Evolutionary conservation across 306 rosid genomes (phyloP).

Genomic region (Acacia acuminata): DNA sequence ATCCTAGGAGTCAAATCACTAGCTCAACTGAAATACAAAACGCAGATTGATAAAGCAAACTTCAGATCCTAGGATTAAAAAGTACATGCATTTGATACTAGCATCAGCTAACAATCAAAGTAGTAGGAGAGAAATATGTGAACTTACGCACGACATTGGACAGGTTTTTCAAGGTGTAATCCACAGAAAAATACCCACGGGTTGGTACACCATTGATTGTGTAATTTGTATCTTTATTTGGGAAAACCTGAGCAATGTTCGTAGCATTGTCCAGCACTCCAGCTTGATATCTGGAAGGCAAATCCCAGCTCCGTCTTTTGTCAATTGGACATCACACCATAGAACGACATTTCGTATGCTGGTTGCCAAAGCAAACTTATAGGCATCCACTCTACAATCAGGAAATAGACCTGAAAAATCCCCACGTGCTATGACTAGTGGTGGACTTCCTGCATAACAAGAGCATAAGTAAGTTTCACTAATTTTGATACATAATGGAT

Average conservation of each 20-base stretch:
- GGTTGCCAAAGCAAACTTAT: conserved; percentile 20
- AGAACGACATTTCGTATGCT: conserved; percentile 38
- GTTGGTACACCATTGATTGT: conserved; percentile 32
- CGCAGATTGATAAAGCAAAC: not conserved
- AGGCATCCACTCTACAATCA: conserved; percentile 58
- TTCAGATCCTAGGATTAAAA: too few relatives aligned
- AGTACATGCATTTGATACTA: too few relatives aligned
- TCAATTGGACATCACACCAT: conserved; percentile 92
- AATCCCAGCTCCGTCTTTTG: conserved; percentile 71
- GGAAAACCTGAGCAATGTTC: not conserved
- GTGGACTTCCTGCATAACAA: conserved; percentile 61
- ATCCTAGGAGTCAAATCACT: not conserved
- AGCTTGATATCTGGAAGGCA: too few relatives aligned
- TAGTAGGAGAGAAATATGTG: conserved; percentile 3
- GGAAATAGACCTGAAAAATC: conserved; percentile 91
- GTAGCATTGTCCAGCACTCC: too few relatives aligned
- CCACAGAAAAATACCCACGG: conserved; percentile 43
- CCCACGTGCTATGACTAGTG: conserved; percentile 77
- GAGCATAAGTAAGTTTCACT: conserved; percentile 17
- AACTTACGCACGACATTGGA: conserved; percentile 24
- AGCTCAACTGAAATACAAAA: not conserved
- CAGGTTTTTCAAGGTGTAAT: conserved; percentile 34
- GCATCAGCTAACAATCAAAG: too few relatives aligned
- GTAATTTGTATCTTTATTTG: conserved; percentile 26
- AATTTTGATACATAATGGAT: not conserved